Percentiles rank a stretch among this genome's conserved stretches.
phyloP scores from a whole-genome alignment of 257 asterid species.

The Penstemon eatonii region DNA sequence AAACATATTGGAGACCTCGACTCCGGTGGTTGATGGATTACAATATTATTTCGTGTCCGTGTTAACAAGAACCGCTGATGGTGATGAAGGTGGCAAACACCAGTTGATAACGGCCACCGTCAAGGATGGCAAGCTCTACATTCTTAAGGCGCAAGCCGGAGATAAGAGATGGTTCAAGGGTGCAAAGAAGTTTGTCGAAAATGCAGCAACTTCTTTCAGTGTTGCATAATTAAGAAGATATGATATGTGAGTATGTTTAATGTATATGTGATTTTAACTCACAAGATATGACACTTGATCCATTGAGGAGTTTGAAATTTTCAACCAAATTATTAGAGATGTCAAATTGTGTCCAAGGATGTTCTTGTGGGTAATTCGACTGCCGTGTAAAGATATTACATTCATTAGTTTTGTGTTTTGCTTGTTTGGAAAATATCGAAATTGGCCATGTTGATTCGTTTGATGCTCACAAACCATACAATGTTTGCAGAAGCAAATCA shows the following conservation, averaged over 20 bases:
- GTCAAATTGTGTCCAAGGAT: constrained; percentile 13
- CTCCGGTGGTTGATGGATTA: constrained; percentile 52
- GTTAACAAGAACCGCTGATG: constrained; percentile 91
- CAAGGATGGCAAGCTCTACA: constrained; percentile 73
- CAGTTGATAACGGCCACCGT: constrained; percentile 70
- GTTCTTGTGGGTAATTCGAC: constrained; percentile 20
- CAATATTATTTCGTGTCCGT: constrained; percentile 58
- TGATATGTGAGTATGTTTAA: constrained; percentile 16
- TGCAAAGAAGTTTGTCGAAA: constrained; percentile 77
- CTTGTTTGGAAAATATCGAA: too few relatives aligned
- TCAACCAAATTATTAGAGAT: constrained; percentile 1
- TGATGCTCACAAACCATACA: too few relatives aligned
- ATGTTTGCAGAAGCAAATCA: too few relatives aligned
- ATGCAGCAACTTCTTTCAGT: constrained; percentile 68
- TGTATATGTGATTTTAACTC: constrained; percentile 25
- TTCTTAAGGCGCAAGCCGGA: constrained; percentile 97
- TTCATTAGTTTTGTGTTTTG: too few relatives aligned
- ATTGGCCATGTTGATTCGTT: too few relatives aligned
- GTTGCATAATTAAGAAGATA: constrained; percentile 51
- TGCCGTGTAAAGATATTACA: not conserved
- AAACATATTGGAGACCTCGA: constrained; percentile 69
- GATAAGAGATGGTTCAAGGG: constrained; percentile 99
- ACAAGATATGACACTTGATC: constrained; percentile 21
- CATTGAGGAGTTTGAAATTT: constrained; percentile 15
- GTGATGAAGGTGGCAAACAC: constrained; percentile 90